Conservation (phyloP, 495 filamentous ascomycete genomes). For the Talaromyces proteolyticus region DNA sequence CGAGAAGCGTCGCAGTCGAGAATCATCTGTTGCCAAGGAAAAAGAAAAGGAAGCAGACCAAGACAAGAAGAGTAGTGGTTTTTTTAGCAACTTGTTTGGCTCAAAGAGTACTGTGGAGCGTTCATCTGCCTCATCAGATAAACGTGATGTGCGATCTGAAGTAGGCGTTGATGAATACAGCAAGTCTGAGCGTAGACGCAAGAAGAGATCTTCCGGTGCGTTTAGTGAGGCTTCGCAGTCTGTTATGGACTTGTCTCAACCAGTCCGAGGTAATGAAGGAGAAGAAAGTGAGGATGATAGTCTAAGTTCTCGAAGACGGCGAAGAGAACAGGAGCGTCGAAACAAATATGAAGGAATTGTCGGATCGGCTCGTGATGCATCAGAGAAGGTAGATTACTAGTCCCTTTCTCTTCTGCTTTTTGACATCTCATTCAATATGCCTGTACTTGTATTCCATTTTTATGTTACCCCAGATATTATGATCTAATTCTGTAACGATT, state of each 20-base stretch:
- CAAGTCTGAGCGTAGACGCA: slow-evolving; percentile 35
- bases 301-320: slow-evolving; percentile 28
- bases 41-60: slow-evolving; percentile 28
- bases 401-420: slow-evolving; percentile 15
- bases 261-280: slow-evolving; percentile 14
- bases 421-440: neutral
- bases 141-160: slow-evolving; percentile 35
- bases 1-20: slow-evolving; percentile 8
- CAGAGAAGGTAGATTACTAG: slow-evolving; percentile 44
- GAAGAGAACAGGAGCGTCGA: slow-evolving; percentile 34
- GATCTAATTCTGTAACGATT: slow-evolving; percentile 11
- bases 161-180: slow-evolving; percentile 22
- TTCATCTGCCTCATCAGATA: slow-evolving; percentile 26
- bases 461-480: neutral
- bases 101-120: slow-evolving; percentile 21
- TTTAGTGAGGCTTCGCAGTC: slow-evolving; percentile 7
- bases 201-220: slow-evolving; percentile 32
- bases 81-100: slow-evolving; percentile 33
- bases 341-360: slow-evolving; percentile 31
- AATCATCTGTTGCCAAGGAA: slow-evolving; percentile 6
- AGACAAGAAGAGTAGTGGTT: slow-evolving; percentile 26
- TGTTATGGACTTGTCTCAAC: slow-evolving; percentile 2
- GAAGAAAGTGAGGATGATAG: slow-evolving; percentile 10
- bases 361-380: slow-evolving; percentile 25
- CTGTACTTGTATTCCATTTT: slow-evolving; percentile 7